These are phyloP conservation scores for Neonectria neomacrospora DNA, from an alignment of 2,329 filamentous ascomycete genomes.

Conservation along the genomic window DNA sequence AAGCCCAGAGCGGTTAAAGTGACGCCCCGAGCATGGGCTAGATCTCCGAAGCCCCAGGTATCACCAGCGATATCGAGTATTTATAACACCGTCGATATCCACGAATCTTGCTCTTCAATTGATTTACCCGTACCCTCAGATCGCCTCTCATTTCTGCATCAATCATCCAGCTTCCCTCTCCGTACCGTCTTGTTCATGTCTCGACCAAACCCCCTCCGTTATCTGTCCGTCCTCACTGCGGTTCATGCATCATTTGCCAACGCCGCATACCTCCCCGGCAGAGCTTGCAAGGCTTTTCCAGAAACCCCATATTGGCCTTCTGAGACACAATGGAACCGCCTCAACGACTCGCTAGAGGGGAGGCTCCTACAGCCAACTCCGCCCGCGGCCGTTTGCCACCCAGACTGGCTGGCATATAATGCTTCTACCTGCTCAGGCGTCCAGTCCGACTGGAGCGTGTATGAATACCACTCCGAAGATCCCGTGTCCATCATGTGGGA, in stretches of 20 bases:
- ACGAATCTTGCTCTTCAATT: no score
- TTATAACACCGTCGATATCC: not conserved
- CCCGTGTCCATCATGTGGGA: slow-evolving; percentile 50
- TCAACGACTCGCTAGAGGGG: slow-evolving; percentile 59
- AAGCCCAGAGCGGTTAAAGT: slow-evolving; percentile 6
- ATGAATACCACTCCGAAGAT: slow-evolving; percentile 44
- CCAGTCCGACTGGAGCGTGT: slow-evolving; percentile 41
- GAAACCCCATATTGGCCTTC: slow-evolving; percentile 60
- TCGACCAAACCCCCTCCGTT: not conserved
- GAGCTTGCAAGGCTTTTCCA: slow-evolving; percentile 60
- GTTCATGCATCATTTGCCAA: not conserved
- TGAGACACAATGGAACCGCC: slow-evolving; percentile 52
- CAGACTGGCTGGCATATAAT: slow-evolving; percentile 40
- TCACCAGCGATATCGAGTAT: not conserved
- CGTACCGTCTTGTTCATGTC: slow-evolving; percentile 22
- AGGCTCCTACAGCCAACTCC: slow-evolving; percentile 56
- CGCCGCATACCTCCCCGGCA: slow-evolving; percentile 7
- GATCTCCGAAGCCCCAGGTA: not conserved
- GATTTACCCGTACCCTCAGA: not conserved
- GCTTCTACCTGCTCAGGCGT: slow-evolving; percentile 45
- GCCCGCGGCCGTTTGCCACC: slow-evolving; percentile 48
- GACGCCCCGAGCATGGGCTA: not conserved
- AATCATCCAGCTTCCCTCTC: not conserved
- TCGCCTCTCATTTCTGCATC: no score
- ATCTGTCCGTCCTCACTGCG: slow-evolving; percentile 12